Evolutionary conservation across 164 flowering plant species (phyloP), one percentile per base, ranked within the genome.

Genomic region (Vitis rotundifolia): DNA sequence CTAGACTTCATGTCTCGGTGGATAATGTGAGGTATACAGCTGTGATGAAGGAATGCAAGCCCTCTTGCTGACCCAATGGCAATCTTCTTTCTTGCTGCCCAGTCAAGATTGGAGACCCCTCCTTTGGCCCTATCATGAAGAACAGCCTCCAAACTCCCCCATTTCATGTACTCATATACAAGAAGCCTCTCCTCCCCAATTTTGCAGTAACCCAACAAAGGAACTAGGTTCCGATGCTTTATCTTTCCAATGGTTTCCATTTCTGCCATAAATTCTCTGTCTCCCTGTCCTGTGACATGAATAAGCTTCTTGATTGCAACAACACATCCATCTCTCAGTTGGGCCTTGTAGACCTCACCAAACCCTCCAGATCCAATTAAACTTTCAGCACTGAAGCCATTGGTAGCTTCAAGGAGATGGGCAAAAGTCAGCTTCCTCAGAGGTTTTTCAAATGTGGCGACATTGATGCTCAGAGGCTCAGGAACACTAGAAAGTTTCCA

Each of bases 31-130:
- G 98, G 97, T 66, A 90, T 84, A 89, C 97, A 90, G 66, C 93
- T 92, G 58, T 94, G 98, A 80, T 94, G 98, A 74, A 94, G 97
- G 72, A 91, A 94, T 37, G 97, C 98, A 15, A 94, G 89, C 26
- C 97, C 98, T 75, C 94, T 75, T 0, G 97, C 98, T 3, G 98
- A 80, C n/a, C 97, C 98, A 49, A 89, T 82, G 2, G 90, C 96
- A 13, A 94, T 86, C 79, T 87, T 90, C 82, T 82, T 90, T 68
- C 98, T 83, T 1, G 87, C 85, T 5, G 73, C 73, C 98, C 98
- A 94, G 29, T 85, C 85, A 14, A 92, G 84, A 64, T 70, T 77
- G 4, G 75, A 54, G 37, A 58, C 71, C 4, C 79, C 83, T 11
- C 72, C 82, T 64, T 80, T 85, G 26, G 64, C 77, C 69, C 77